Base-by-base conservation (phyloP, 2,329 filamentous ascomycete species). In the Plectosphaerella sp. region DNA sequence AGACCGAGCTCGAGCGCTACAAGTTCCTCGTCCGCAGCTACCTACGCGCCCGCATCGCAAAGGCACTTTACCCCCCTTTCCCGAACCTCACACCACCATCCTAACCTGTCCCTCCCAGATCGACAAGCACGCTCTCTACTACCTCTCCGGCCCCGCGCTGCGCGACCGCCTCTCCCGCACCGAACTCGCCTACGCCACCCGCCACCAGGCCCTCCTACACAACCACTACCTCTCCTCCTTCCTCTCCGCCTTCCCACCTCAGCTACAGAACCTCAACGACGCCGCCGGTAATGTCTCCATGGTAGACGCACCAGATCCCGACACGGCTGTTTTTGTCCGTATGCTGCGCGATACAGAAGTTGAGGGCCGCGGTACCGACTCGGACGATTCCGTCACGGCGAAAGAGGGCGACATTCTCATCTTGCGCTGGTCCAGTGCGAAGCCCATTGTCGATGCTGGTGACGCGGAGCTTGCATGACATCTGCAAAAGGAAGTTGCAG, bases 1-100 rank as follows among this genome's bases (percentile, higher is more conserved):
- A 99, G 75, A 97, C 95, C 7, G 94, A 99, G 72, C 82, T 99
- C 51, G 92, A 97, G 68, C 80, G 94, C 45, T 95, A 89, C 72
- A 96, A 96, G 72, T 99, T 91, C 64, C 78, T 99, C 20, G 82
- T 97, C 16, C 81, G 94, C 55, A 88, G 88, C 58, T 87, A 93
- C 58, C 71, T 99, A 52, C 81, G 95, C 50, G 86, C 89, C 10
- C 80, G 94, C n/a, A 85, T 97, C 52, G 84, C 89, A 50, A 97
- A 99, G 80, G 89, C 90, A 72, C 55, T 54, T 69, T 14, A 18
- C 20, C 16, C 51, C 45, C 42, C 22, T 16, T 25, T 39, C 41
- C 52, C 36, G 18, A 50, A 22, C 35, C 14, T 35, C 3, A 11
- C 28, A 18, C 11, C n/a, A 5, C 28, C 49, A 6, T 43, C n/a